phyloP scores from a whole-genome alignment of 1,284 basidiomycete genomes.

The Sporisorium scitamineum region DNA sequence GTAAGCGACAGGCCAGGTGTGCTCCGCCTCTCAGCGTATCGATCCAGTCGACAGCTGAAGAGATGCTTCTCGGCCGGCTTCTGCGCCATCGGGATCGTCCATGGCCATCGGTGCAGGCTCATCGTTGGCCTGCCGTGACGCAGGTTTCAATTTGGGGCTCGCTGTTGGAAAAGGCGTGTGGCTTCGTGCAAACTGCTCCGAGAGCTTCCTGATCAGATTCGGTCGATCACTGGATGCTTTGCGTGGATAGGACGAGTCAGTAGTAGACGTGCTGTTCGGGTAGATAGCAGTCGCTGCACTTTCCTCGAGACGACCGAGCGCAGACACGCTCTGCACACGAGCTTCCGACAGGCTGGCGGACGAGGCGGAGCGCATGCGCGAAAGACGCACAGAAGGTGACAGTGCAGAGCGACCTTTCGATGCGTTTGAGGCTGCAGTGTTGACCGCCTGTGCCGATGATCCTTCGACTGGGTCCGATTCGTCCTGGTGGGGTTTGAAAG shows the following conservation, averaged over 20 bases:
- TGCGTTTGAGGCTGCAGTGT: neutral
- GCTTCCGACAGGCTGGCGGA: slow-evolving; percentile 32
- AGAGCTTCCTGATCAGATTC: slow-evolving; percentile 35
- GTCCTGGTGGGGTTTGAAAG: neutral
- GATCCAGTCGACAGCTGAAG: slow-evolving; percentile 8
- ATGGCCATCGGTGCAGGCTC: slow-evolving; percentile 16
- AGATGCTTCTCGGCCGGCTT: neutral
- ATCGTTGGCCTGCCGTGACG: slow-evolving; percentile 3
- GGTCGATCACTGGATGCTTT: slow-evolving; percentile 11
- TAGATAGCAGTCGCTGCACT: neutral
- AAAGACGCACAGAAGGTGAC: slow-evolving; percentile 1
- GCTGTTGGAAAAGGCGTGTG: slow-evolving; percentile 27
- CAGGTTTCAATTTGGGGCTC: slow-evolving; percentile 28
- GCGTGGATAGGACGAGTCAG: slow-evolving; percentile 13
- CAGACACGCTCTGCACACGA: slow-evolving; percentile 40
- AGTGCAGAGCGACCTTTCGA: neutral
- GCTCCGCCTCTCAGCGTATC: slow-evolving; percentile 22
- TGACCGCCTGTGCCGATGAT: neutral
- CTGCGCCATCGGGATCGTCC: slow-evolving; percentile 8
- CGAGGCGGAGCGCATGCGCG: slow-evolving; percentile 34
- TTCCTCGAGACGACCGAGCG: slow-evolving; percentile 29
- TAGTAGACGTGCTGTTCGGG: neutral
- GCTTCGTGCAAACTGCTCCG: slow-evolving; percentile 33
- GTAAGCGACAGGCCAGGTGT: too few relatives aligned
- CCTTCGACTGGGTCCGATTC: neutral